Evolutionary conservation across 1,284 basidiomycete species (phyloP).

Genomic region (Amylostereum chailletii): DNA sequence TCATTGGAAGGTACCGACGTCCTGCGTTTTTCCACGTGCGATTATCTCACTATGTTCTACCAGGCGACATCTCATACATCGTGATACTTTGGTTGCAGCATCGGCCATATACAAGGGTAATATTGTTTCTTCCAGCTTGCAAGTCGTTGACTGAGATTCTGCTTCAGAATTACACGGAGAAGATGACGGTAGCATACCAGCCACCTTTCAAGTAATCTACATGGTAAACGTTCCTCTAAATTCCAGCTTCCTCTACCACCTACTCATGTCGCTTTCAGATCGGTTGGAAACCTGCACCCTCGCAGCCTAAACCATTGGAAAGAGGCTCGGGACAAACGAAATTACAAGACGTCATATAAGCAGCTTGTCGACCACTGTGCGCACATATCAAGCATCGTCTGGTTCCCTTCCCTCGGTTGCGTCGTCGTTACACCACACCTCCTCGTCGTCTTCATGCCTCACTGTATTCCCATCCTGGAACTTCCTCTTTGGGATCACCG

Average conservation of each 20-base stretch:
- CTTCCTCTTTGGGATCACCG: slow-evolving; percentile 87
- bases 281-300: slow-evolving; percentile 93
- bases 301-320: slow-evolving; percentile 78
- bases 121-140: slow-evolving; percentile 4
- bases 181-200: slow-evolving; percentile 79
- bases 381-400: no score
- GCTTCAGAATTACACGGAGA: slow-evolving; percentile 73
- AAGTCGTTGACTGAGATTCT: slow-evolving; percentile 2
- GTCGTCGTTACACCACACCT: no score
- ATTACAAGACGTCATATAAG: slow-evolving; percentile 73
- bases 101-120: slow-evolving; percentile 89
- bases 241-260: neutral
- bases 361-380: neutral
- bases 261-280: slow-evolving; percentile 46
- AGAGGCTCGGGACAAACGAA: slow-evolving; percentile 79
- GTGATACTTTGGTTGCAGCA: slow-evolving; percentile 88
- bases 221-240: slow-evolving; percentile 47
- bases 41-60: neutral
- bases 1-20: slow-evolving; percentile 59
- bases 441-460: slow-evolving; percentile 12
- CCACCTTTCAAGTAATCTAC: slow-evolving; percentile 95
- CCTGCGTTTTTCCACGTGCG: slow-evolving; percentile 8
- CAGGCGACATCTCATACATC: slow-evolving; percentile 63
- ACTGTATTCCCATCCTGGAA: slow-evolving; percentile 40
- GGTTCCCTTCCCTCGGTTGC: neutral